Conservation (phyloP, 2,329 filamentous ascomycete species). For the Claviceps sp. region DNA sequence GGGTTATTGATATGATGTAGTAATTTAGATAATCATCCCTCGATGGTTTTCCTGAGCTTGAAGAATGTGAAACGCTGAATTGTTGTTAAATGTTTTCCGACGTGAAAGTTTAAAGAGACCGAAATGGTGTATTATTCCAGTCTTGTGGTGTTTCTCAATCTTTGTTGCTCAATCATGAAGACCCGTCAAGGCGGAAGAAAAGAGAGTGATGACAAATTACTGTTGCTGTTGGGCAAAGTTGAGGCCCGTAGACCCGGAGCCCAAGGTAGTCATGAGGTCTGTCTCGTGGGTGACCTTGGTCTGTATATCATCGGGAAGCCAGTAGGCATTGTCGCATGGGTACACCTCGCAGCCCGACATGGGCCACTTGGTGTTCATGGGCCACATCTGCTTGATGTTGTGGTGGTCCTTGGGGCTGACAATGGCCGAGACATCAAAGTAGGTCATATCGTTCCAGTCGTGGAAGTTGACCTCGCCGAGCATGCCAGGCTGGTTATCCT, state of each 20-base stretch:
- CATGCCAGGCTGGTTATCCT: conserved; percentile 31
- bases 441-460: conserved; percentile 34
- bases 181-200: too few relatives aligned
- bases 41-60: too few relatives aligned
- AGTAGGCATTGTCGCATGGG: conserved; percentile 42
- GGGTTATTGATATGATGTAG: too few relatives aligned
- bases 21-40: too few relatives aligned
- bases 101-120: too few relatives aligned
- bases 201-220: too few relatives aligned
- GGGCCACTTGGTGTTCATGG: conserved; percentile 20
- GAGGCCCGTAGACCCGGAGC: conserved; percentile 18
- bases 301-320: conserved; percentile 38
- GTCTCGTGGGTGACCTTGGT: conserved; percentile 36
- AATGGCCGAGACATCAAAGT: conserved; percentile 47
- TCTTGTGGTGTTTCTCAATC: too few relatives aligned
- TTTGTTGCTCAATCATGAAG: too few relatives aligned
- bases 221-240: conserved; percentile 6
- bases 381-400: conserved; percentile 43
- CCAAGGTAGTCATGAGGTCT: conserved; percentile 39
- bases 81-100: too few relatives aligned
- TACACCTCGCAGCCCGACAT: conserved; percentile 38
- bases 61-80: too few relatives aligned
- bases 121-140: too few relatives aligned
- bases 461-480: conserved; percentile 38
- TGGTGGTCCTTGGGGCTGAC: conserved; percentile 34